Evolutionary conservation across 495 filamentous ascomycete genomes (phyloP).

Genomic region (Lasiosphaeriaceae sp.): DNA sequence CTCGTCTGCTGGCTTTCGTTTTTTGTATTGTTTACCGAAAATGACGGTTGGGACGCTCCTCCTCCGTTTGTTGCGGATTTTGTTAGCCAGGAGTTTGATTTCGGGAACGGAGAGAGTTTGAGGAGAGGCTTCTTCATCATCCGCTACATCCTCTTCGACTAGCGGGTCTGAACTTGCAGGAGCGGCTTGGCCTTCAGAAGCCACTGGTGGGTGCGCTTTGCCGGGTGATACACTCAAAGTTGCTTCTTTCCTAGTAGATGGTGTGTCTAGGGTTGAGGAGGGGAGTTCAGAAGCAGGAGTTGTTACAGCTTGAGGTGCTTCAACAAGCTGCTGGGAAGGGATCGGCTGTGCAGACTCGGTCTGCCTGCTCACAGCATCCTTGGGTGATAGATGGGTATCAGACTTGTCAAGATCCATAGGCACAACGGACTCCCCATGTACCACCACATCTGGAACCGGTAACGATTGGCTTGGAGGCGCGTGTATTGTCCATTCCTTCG

Average conservation of each 20-base stretch:
- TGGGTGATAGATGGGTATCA: background rate
- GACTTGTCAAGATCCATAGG: slow-evolving; percentile 17
- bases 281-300: background rate
- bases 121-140: slow-evolving; percentile 4
- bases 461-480: no score
- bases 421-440: background rate
- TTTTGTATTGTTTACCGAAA: slow-evolving; percentile 58
- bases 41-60: slow-evolving; percentile 74
- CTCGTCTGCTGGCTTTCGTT: slow-evolving; percentile 21
- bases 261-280: background rate
- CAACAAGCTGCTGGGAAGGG: background rate
- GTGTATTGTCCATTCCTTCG: no score
- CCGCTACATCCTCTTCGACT: slow-evolving; percentile 1
- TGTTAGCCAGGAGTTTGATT: slow-evolving; percentile 51
- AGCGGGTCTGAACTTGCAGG: background rate
- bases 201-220: background rate
- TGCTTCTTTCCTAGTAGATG: background rate
- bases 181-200: background rate
- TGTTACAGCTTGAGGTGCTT: background rate
- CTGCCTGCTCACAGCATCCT: background rate
- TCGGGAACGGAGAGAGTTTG: slow-evolving; percentile 36
- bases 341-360: background rate
- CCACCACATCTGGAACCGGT: no score
- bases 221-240: background rate
- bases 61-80: slow-evolving; percentile 58